A percentile compares a stretch with the other conserved stretches of the same genome.
These are phyloP conservation scores for Trametes cubensis DNA, from an alignment of 768 basidiomycete species.

Conservation along the genomic window DNA sequence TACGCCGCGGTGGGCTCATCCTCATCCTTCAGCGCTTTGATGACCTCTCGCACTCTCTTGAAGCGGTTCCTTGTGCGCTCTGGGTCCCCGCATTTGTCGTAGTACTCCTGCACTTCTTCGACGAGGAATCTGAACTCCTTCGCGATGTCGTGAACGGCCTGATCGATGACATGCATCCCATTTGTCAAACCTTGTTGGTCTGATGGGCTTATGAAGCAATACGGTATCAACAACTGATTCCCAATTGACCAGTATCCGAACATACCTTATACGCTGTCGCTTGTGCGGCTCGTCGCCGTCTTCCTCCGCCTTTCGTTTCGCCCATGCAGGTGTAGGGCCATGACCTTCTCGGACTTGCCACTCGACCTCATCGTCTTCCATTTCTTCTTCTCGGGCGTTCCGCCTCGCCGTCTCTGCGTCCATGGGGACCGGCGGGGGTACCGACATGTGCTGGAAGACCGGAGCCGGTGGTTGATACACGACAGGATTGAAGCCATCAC, in stretches of 20 bases:
- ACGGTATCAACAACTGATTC: not conserved
- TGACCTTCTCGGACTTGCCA: constrained; percentile 71
- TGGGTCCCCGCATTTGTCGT: constrained; percentile 75
- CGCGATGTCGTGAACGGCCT: constrained; percentile 66
- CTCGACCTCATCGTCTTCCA: constrained; percentile 63
- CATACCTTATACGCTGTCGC: constrained; percentile 47
- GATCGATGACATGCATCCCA: constrained; percentile 64
- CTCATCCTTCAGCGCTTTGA: constrained; percentile 31
- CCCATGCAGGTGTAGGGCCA: constrained; percentile 66
- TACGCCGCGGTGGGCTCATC: constrained; percentile 13
- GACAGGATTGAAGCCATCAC: constrained; percentile 16
- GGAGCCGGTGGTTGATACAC: constrained; percentile 20
- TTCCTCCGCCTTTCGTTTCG: constrained; percentile 56
- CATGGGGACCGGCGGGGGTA: constrained; percentile 28
- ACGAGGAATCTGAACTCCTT: constrained; percentile 68
- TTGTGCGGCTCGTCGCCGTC: constrained; percentile 42
- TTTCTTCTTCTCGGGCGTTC: constrained; percentile 65
- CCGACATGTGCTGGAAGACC: constrained; percentile 21
- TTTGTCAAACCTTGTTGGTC: constrained; percentile 6
- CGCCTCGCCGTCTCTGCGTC: constrained; percentile 40
- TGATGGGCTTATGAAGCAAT: constrained; percentile 6
- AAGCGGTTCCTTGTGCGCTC: constrained; percentile 65
- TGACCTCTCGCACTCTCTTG: constrained; percentile 60
- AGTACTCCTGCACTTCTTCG: constrained; percentile 78
- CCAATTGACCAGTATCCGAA: not conserved